Base-by-base conservation (phyloP, 306 rosid species). In the Rosa rugosa region DNA sequence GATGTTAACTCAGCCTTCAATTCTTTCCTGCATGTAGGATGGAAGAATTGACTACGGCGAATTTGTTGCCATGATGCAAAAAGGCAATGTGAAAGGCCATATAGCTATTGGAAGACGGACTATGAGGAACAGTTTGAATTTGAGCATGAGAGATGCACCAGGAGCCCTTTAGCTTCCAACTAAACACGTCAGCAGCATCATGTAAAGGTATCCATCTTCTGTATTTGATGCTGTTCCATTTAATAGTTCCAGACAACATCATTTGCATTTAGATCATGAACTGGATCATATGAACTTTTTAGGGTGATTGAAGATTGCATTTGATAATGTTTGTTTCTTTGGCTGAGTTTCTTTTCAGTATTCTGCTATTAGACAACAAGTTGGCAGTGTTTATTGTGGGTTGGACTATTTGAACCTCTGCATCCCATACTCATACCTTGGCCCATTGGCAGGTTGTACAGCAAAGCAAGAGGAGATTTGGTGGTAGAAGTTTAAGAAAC, bases 61-160 rank as follows among this genome's bases (percentile, higher is more conserved):
- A 79, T 94, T 94, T 81, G 92, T 89, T 69, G 98, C 98, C 72
- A 94, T 94, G 98, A 94, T 94, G 98, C 97, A 87, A 87, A 93
- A 93, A 82, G 98, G 98, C 75, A 94, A 91, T 79, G 86, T 87
- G 89, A 93, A 93, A 79, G 98, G 98, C 69, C 87, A 91, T 77
- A 84, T 87, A 56, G 92, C 92, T 69, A 62, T 94, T 70, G 98
- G 98, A 84, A 90, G 98, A 84, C 90, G 98, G 89, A 94, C 97
- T 47, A 91, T 94, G 94, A 87, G 97, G 68, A 91, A 94, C 83
- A 94, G 98, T 85, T 72, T 94, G 79, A 94, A 94, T 83, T 85
- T 94, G 84, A 91, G 96, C 91, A 91, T 94, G 97, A 89, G 98
- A 77, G 98, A 91, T 72, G 97, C 87, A 42, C 88, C 98, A 42